These are phyloP conservation scores for Geotrichum siamense DNA, from an alignment of 1,139 yeast species.

Conservation along the genomic window DNA sequence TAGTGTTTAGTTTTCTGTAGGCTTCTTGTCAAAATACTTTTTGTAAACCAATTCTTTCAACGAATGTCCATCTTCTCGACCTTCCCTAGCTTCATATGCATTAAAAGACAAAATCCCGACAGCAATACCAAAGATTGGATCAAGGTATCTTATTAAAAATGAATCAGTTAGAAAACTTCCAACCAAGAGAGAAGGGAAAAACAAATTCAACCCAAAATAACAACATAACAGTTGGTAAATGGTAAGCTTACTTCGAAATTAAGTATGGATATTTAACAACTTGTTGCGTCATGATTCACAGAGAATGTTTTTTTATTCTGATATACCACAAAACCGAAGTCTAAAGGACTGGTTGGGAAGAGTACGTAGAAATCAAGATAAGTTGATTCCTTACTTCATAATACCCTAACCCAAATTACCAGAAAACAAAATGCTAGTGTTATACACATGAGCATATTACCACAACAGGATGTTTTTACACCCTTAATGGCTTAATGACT, in stretches of 20 bases:
- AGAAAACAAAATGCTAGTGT: too few relatives aligned
- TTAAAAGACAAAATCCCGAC: conserved; percentile 17
- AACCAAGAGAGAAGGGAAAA: background rate
- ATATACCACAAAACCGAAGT: too few relatives aligned
- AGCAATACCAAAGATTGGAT: conserved; percentile 18
- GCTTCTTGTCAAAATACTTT: conserved; percentile 3
- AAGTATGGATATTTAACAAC: conserved; percentile 17
- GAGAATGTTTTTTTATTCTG: too few relatives aligned
- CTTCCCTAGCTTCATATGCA: conserved; percentile 17
- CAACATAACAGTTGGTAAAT: background rate
- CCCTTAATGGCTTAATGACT: too few relatives aligned
- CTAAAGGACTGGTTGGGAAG: too few relatives aligned
- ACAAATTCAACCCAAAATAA: background rate
- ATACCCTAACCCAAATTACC: too few relatives aligned
- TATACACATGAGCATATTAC: too few relatives aligned
- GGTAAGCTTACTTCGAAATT: conserved; percentile 17
- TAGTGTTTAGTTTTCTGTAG: too few relatives aligned
- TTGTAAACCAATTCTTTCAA: conserved; percentile 10
- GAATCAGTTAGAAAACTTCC: background rate
- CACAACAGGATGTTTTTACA: too few relatives aligned
- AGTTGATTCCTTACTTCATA: too few relatives aligned
- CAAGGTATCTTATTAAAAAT: conserved; percentile 12
- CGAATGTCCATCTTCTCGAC: conserved; percentile 18
- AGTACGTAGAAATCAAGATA: too few relatives aligned
- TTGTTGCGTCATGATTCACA: conserved; percentile 13